phyloP scores from a whole-genome alignment of 768 basidiomycete genomes.

The Boletus insuetus region DNA sequence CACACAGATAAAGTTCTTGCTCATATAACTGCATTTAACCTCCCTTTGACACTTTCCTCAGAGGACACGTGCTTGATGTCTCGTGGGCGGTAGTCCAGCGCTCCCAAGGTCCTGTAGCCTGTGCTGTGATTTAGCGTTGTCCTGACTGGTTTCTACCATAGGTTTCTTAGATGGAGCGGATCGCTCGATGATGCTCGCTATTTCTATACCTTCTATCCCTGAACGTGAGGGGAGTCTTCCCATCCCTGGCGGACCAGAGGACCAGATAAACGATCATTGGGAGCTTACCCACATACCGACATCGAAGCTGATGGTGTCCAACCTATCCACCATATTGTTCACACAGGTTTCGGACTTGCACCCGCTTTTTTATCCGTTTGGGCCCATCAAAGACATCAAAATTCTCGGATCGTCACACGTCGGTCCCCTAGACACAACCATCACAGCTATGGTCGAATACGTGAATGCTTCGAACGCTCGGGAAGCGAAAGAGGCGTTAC shows the following conservation, averaged over 20 bases:
- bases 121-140: not conserved
- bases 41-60: constrained; percentile 25
- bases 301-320: constrained; percentile 55
- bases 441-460: constrained; percentile 67
- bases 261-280: constrained; percentile 32
- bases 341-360: constrained; percentile 64
- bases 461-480: constrained; percentile 49
- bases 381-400: constrained; percentile 61
- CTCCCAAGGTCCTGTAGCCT: constrained; percentile 56
- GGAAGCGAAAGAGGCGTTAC: constrained; percentile 62
- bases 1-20: constrained; percentile 61
- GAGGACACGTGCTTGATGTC: constrained; percentile 74
- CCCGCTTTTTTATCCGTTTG: constrained; percentile 74
- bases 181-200: constrained; percentile 60
- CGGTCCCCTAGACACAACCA: constrained; percentile 36
- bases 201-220: constrained; percentile 38
- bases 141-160: constrained; percentile 25
- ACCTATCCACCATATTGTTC: constrained; percentile 66
- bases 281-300: constrained; percentile 41
- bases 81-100: constrained; percentile 89
- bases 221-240: constrained; percentile 24
- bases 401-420: constrained; percentile 39
- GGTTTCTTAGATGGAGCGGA: constrained; percentile 83
- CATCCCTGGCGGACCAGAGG: constrained; percentile 28
- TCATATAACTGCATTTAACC: not conserved